Evolutionary conservation across 2,329 filamentous ascomycete species (phyloP), one percentile per base, ranked within the genome.

Genomic region (Neocatenulostroma microsporum): DNA sequence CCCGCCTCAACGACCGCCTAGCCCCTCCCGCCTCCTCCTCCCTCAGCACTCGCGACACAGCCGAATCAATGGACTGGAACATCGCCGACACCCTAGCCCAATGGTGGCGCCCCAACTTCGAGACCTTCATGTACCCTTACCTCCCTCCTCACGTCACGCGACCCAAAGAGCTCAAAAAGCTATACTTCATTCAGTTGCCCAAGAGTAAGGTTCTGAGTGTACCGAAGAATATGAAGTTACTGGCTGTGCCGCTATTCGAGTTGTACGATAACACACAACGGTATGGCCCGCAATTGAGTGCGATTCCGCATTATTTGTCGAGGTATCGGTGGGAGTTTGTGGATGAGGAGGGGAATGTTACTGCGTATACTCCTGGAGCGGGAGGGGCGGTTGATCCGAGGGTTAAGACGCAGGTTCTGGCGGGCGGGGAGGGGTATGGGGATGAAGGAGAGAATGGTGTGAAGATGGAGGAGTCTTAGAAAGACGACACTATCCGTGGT

Each of bases 51-150:
- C 88, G 89, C 60, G 84, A 84, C 47, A 36, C 44, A 25, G 43
- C 46, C 8, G 44, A 38, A 20, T 45, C 53, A 36, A 36, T 43
- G 28, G 86, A 94, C 57, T 98, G 91, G 91, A 76, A 93, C 61
- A 79, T 98, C 50, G 86, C 84, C 51, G 91, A 96, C 61, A 94
- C 88, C 32, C 73, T 98, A 39, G 89, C 91, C 36, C 88, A 95
- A 67, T 98, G 91, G 91, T 98, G 89, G 87, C 75, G 91, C 40
- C 91, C 91, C 36, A 98, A 96, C 69, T 95, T 96, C 60, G 91
- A 98, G 71, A 96, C 91, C 2, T 96, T 96, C 72, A 95, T 98
- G 87, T 98, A 98, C 61, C 91, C 91, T 1, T 98, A 95, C 63
- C 82, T 96, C 39, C 91, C 91, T 6, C 86, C 88, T n/a, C 91